These are phyloP conservation scores for Xerocomus nothofagi DNA, from an alignment of 1,284 basidiomycete genomes.

Conservation along the genomic window DNA sequence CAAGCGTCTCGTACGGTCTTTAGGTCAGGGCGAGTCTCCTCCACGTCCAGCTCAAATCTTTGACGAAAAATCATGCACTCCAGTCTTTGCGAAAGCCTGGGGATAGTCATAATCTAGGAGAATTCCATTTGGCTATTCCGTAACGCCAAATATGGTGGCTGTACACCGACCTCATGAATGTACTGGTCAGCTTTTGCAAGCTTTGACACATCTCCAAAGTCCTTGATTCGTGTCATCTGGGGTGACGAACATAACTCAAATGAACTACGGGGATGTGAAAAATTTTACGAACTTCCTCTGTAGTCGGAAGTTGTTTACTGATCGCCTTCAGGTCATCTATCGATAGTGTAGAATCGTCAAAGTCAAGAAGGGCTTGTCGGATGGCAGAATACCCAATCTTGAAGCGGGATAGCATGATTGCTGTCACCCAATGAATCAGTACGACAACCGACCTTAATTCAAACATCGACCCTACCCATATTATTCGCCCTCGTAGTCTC, in stretches of 20 bases:
- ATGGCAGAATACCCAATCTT: constrained; percentile 67
- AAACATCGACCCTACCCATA: constrained; percentile 51
- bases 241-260: neutral
- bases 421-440: constrained; percentile 38
- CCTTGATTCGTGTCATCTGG: constrained; percentile 62
- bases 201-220: constrained; percentile 67
- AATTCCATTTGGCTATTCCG: constrained; percentile 3
- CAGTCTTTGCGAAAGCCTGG: constrained; percentile 70
- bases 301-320: constrained; percentile 70
- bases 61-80: constrained; percentile 83
- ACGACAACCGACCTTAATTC: neutral
- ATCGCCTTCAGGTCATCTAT: constrained; percentile 75
- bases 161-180: constrained; percentile 72
- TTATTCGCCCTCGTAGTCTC: constrained; percentile 86
- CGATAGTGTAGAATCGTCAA: constrained; percentile 67
- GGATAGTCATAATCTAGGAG: constrained; percentile 73
- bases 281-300: constrained; percentile 62
- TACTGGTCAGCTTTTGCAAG: constrained; percentile 85
- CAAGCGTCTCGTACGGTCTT: constrained; percentile 75
- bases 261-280: neutral
- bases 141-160: neutral
- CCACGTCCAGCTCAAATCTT: constrained; percentile 79
- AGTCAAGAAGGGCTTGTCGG: constrained; percentile 61
- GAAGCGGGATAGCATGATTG: constrained; percentile 79
- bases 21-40: constrained; percentile 83